Evolutionary conservation across 116 monocot species (phyloP).

Genomic region (Trichopus zeylanicus): DNA sequence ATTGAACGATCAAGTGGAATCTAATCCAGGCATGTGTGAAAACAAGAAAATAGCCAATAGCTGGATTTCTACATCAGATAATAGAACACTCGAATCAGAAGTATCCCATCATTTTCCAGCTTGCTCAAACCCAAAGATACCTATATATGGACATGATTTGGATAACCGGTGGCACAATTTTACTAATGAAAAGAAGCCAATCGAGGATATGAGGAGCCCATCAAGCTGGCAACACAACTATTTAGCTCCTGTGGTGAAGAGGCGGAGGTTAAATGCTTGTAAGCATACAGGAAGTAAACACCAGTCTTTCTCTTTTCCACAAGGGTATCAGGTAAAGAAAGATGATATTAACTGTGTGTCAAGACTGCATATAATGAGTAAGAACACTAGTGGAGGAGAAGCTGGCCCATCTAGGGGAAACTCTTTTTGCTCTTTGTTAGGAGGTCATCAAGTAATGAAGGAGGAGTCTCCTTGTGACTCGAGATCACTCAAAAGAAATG

Average conservation of each 20-base stretch:
- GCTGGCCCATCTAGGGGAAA: background rate
- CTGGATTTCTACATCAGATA: background rate
- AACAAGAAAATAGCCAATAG: slow-evolving; percentile 11
- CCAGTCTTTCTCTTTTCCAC: slow-evolving; percentile 3
- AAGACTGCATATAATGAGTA: slow-evolving; percentile 1
- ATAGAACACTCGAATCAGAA: slow-evolving; percentile 1
- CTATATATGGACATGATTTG: slow-evolving; percentile 11
- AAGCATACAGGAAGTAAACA: slow-evolving; percentile 9
- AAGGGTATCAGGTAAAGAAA: slow-evolving; percentile 2
- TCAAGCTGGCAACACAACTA: slow-evolving; percentile 12
- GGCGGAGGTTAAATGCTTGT: slow-evolving; percentile 38
- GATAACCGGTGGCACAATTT: background rate
- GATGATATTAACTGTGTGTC: background rate
- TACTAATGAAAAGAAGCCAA: background rate
- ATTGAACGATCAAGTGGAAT: background rate
- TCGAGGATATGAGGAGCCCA: slow-evolving; percentile 12
- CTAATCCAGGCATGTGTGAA: background rate
- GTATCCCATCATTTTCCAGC: slow-evolving; percentile 5
- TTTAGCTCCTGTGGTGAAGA: slow-evolving; percentile 30
- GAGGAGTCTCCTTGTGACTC: background rate
- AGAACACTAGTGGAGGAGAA: background rate
- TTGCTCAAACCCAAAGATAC: slow-evolving; percentile 6
- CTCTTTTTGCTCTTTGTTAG: slow-evolving; percentile 7
- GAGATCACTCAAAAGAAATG: slow-evolving; percentile 2
- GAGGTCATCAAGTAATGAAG: slow-evolving; percentile 2